phyloP scores from a whole-genome alignment of 139 green algal species.

The Chlamydomonas eustigma region DNA sequence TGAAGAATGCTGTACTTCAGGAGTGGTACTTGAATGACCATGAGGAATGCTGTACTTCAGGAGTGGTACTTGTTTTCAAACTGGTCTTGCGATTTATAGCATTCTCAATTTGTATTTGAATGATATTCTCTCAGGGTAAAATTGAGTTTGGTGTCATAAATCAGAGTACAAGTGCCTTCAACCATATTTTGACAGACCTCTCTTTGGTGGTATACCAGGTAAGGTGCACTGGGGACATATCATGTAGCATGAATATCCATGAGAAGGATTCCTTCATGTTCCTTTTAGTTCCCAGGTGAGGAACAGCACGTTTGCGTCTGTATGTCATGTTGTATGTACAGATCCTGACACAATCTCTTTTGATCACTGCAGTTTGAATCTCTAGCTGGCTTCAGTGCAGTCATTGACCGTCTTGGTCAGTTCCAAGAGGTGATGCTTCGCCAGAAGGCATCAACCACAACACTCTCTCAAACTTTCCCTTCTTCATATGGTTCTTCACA shows the following conservation, averaged over 20 bases:
- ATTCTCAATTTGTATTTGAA: neutral
- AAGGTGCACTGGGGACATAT: too few relatives aligned
- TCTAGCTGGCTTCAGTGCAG: constrained; percentile 83
- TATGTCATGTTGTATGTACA: too few relatives aligned
- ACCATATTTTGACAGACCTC: constrained; percentile 92
- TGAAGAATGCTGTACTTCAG: neutral
- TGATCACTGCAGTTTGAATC: constrained; percentile 87
- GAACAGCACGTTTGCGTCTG: too few relatives aligned
- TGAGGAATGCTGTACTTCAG: neutral
- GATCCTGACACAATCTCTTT: too few relatives aligned
- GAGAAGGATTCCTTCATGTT: too few relatives aligned
- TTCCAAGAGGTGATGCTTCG: constrained; percentile 66
- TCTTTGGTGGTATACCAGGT: constrained; percentile 83
- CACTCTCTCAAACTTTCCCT: too few relatives aligned
- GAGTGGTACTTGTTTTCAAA: neutral
- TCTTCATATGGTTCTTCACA: too few relatives aligned
- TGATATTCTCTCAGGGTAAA: constrained; percentile 58
- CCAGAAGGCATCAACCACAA: neutral
- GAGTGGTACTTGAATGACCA: neutral
- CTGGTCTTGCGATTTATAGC: neutral
- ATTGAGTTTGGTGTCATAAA: constrained; percentile 99
- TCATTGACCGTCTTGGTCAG: constrained; percentile 87
- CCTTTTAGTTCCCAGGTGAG: too few relatives aligned
- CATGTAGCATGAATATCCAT: too few relatives aligned
- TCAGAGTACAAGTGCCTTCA: constrained; percentile 90